These are phyloP conservation scores for Cladorrhinum samala DNA, from an alignment of 495 filamentous ascomycete genomes.

Conservation along the genomic window DNA sequence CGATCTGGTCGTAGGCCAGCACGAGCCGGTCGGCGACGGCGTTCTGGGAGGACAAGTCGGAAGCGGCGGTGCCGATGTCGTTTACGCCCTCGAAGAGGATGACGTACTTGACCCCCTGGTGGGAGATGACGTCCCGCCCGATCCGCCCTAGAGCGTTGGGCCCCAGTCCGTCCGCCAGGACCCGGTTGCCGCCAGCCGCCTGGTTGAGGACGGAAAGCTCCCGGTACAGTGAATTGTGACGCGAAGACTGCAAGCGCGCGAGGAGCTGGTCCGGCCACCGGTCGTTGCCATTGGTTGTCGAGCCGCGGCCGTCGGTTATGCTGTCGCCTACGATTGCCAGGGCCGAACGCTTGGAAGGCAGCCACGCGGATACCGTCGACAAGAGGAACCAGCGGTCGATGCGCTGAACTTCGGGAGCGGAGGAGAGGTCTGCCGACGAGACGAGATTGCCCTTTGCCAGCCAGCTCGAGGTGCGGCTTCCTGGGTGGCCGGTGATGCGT, in stretches of 20 bases:
- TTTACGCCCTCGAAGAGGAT: conserved; percentile 64
- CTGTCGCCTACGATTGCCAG: conserved; percentile 59
- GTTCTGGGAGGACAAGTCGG: conserved; percentile 33
- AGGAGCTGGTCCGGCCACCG: conserved; percentile 60
- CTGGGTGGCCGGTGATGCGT: conserved; percentile 54
- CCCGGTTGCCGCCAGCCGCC: conserved; percentile 62
- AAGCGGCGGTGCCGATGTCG: conserved; percentile 48
- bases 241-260: conserved; percentile 34
- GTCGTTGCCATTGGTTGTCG: conserved; percentile 54
- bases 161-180: conserved; percentile 53
- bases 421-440: conserved; percentile 27
- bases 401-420: conserved; percentile 15
- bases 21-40: conserved; percentile 44
- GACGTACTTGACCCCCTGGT: conserved; percentile 45
- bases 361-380: conserved; percentile 46
- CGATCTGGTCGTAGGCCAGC: conserved; percentile 51
- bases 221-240: conserved; percentile 8
- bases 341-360: conserved; percentile 17
- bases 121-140: conserved; percentile 55
- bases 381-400: conserved; percentile 49
- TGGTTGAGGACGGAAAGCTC: conserved; percentile 52
- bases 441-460: conserved; percentile 45
- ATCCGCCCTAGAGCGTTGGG: conserved; percentile 52
- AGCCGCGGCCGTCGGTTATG: conserved; percentile 61
- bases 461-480: conserved; percentile 51